These are phyloP conservation scores for Pseudoneurospora amorphoporcata DNA, from an alignment of 495 filamentous ascomycete genomes.

Conservation along the genomic window DNA sequence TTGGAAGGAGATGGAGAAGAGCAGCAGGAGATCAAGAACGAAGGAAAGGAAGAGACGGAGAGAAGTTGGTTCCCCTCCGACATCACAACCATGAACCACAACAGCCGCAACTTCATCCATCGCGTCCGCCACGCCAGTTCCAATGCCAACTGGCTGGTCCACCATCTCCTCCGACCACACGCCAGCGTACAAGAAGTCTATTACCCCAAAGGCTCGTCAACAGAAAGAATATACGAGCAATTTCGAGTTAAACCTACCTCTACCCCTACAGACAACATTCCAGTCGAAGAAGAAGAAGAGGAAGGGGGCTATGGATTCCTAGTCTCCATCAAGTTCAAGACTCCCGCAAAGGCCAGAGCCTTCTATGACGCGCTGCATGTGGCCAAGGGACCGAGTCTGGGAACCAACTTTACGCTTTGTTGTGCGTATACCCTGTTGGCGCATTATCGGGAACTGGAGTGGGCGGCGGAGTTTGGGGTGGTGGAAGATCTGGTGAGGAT, in stretches of 20 bases:
- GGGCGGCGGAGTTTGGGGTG: constrained; percentile 18
- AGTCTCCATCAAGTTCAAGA: constrained; percentile 12
- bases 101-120: constrained; percentile 11
- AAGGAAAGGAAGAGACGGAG: not conserved
- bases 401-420: constrained; percentile 21
- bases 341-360: constrained; percentile 1
- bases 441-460: constrained; percentile 16
- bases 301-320: constrained; percentile 12
- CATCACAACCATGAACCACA: constrained; percentile 11
- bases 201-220: constrained; percentile 11
- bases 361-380: constrained; percentile 18
- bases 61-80: constrained; percentile 13
- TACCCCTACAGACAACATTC: not conserved
- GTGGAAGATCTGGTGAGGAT: constrained; percentile 22
- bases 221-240: constrained; percentile 8
- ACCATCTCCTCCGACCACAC: not conserved
- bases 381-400: constrained; percentile 22
- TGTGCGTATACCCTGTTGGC: constrained; percentile 20
- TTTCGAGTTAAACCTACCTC: not conserved
- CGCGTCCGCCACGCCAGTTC: constrained; percentile 3
- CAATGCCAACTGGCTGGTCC: constrained; percentile 7
- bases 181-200: constrained; percentile 9
- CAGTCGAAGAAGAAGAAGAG: fast-evolving
- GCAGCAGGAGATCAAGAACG: not conserved
- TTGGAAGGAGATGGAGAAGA: not conserved